A percentile compares a stretch with the other conserved stretches of the same genome.
phyloP scores from a whole-genome alignment of 2,329 filamentous ascomycete genomes.

The Monilinia vaccinii-corymbosi region DNA sequence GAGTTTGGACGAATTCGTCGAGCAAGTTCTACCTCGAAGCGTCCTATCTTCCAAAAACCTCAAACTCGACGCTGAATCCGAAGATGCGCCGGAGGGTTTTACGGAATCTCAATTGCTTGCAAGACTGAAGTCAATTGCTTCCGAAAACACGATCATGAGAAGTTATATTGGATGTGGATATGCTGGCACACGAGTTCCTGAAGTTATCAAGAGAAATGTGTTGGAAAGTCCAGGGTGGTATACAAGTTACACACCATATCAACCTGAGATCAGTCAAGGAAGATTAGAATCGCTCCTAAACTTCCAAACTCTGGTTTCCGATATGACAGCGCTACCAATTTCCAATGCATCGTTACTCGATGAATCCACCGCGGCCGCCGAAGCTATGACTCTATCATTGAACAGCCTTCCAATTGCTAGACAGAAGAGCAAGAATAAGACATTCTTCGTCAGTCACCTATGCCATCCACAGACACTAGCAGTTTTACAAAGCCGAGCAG shows the following conservation, averaged over 20 bases:
- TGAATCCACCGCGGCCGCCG: slow-evolving; percentile 84
- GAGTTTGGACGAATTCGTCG: slow-evolving; percentile 73
- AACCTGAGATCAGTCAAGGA: slow-evolving; percentile 94
- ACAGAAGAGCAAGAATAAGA: slow-evolving; percentile 67
- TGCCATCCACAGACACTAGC: slow-evolving; percentile 80
- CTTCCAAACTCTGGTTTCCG: slow-evolving; percentile 87
- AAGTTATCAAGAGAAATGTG: slow-evolving; percentile 87
- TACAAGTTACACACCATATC: slow-evolving; percentile 95
- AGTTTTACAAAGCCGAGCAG: slow-evolving; percentile 74
- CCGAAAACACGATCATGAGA: slow-evolving; percentile 50
- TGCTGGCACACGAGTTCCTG: slow-evolving; percentile 74
- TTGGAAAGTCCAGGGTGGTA: slow-evolving; percentile 95
- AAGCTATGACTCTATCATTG: slow-evolving; percentile 90
- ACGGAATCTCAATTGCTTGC: slow-evolving; percentile 52
- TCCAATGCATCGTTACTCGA: slow-evolving; percentile 87
- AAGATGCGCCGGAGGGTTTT: slow-evolving; percentile 23
- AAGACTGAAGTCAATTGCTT: slow-evolving; percentile 43
- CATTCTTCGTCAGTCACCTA: slow-evolving; percentile 72
- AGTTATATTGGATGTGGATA: slow-evolving; percentile 83
- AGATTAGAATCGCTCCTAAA: slow-evolving; percentile 86
- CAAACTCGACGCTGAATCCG: slow-evolving; percentile 40
- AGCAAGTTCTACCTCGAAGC: slow-evolving; percentile 72
- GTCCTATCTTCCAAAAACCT: slow-evolving; percentile 62
- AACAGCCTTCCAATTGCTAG: slow-evolving; percentile 63
- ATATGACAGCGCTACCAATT: slow-evolving; percentile 78